These are phyloP conservation scores for Metschnikowia sp. DNA, from an alignment of 805 yeast species.

Conservation along the genomic window DNA sequence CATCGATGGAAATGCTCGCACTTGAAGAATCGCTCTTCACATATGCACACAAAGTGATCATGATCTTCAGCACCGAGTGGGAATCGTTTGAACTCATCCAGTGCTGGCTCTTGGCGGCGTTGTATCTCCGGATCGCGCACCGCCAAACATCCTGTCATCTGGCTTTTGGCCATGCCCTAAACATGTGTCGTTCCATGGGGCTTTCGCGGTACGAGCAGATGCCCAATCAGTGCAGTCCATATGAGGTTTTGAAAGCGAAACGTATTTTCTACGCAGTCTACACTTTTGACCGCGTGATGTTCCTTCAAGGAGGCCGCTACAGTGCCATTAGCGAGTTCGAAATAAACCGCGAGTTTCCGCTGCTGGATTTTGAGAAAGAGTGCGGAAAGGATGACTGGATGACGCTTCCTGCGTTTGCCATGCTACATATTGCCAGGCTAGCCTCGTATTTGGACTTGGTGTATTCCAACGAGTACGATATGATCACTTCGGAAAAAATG, in stretches of 20 bases:
- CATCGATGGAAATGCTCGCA: conserved; percentile 19
- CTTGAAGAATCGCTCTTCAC: conserved; percentile 44
- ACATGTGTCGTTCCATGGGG: conserved; percentile 45
- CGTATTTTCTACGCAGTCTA: conserved; percentile 56
- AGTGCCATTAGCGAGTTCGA: conserved; percentile 36
- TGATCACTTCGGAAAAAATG: conserved; percentile 29
- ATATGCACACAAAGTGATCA: conserved; percentile 35
- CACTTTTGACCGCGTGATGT: conserved; percentile 50
- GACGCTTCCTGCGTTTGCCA: conserved; percentile 43
- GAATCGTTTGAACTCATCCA: conserved; percentile 50
- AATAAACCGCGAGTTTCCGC: conserved; percentile 32
- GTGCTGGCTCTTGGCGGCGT: conserved; percentile 45
- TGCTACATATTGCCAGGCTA: conserved; percentile 42
- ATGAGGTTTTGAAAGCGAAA: conserved; percentile 45
- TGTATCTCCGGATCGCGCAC: conserved; percentile 42
- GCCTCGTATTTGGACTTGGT: conserved; percentile 35
- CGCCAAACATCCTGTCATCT: conserved; percentile 43
- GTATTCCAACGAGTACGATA: conserved; percentile 23
- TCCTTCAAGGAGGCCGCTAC: conserved; percentile 50
- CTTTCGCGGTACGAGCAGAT: conserved; percentile 28
- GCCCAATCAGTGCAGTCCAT: conserved; percentile 23
- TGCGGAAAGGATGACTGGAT: conserved; percentile 46
- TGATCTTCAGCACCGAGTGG: conserved; percentile 47
- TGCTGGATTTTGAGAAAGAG: conserved; percentile 26
- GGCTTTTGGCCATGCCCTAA: conserved; percentile 41